A percentile compares a stretch with the other conserved stretches of the same genome.
These are phyloP conservation scores for Xylariaceae sp. DNA, from an alignment of 2,329 filamentous ascomycete genomes.

Conservation along the genomic window DNA sequence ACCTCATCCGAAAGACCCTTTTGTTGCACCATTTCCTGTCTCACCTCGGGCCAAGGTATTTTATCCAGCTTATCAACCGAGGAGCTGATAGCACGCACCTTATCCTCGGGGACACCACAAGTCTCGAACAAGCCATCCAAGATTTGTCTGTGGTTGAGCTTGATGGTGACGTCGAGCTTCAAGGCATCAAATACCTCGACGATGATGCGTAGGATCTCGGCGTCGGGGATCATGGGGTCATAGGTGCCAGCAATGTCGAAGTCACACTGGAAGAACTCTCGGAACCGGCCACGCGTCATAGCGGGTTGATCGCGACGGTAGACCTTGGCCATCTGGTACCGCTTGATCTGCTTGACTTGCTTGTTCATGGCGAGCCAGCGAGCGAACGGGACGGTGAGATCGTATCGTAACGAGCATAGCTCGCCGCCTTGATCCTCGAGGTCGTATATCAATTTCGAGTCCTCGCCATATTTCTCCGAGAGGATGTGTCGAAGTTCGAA, in stretches of 20 bases:
- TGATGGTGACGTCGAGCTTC: constrained; percentile 63
- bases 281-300: constrained; percentile 69
- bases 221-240: constrained; percentile 70
- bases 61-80: constrained; percentile 77
- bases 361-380: constrained; percentile 72
- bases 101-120: constrained; percentile 66
- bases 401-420: constrained; percentile 72
- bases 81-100: constrained; percentile 67
- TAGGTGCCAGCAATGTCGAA: constrained; percentile 70
- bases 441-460: constrained; percentile 61
- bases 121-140: constrained; percentile 68
- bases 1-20: constrained; percentile 62
- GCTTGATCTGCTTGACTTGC: constrained; percentile 60
- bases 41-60: constrained; percentile 66
- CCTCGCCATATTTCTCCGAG: constrained; percentile 47
- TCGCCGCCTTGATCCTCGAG: constrained; percentile 78
- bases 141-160: constrained; percentile 74
- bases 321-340: constrained; percentile 74
- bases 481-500: constrained; percentile 73
- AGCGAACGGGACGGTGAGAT: constrained; percentile 69
- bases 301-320: constrained; percentile 71
- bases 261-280: constrained; percentile 77
- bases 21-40: constrained; percentile 64
- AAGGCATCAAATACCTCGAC: constrained; percentile 67
- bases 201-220: constrained; percentile 64